Percentiles rank a stretch among this genome's conserved stretches.
These are phyloP conservation scores for Spathaspora arborariae DNA, from an alignment of 805 yeast species.

Conservation along the genomic window DNA sequence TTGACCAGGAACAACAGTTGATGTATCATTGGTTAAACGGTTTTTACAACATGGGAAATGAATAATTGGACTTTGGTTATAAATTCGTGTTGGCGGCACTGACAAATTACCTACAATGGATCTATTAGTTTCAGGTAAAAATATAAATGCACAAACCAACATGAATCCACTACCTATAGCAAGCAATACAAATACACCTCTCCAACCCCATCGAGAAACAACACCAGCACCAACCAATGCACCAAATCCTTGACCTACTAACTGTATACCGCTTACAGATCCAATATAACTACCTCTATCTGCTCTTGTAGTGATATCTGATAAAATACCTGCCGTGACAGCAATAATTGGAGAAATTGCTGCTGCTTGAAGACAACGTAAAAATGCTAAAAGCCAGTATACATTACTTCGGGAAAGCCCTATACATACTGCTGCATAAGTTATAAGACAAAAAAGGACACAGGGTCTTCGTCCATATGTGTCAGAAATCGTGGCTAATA, in stretches of 20 bases:
- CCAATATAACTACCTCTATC: constrained; percentile 70
- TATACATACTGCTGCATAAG: constrained; percentile 55
- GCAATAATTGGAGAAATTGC: constrained; percentile 73
- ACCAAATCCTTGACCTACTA: constrained; percentile 72
- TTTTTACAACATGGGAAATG: constrained; percentile 16
- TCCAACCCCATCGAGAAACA: constrained; percentile 45
- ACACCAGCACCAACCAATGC: constrained; percentile 58
- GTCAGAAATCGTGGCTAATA: constrained; percentile 67
- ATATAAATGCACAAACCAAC: constrained; percentile 20
- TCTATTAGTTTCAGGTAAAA: constrained; percentile 72
- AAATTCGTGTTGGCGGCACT: constrained; percentile 38
- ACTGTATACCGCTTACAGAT: constrained; percentile 53
- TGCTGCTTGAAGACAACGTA: constrained; percentile 67
- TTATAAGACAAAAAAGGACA: constrained; percentile 45
- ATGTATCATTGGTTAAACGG: constrained; percentile 23
- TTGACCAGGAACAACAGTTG: constrained; percentile 18
- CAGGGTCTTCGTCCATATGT: constrained; percentile 66
- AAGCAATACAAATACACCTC: constrained; percentile 69
- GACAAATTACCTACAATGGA: constrained; percentile 71
- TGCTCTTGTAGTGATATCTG: constrained; percentile 61
- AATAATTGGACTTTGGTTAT: constrained; percentile 44
- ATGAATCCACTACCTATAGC: constrained; percentile 55
- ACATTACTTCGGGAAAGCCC: constrained; percentile 56
- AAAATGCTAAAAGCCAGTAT: constrained; percentile 54
- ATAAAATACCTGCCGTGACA: constrained; percentile 60